phyloP scores from a whole-genome alignment of 768 basidiomycete species.

The Lentinula raphanica region DNA sequence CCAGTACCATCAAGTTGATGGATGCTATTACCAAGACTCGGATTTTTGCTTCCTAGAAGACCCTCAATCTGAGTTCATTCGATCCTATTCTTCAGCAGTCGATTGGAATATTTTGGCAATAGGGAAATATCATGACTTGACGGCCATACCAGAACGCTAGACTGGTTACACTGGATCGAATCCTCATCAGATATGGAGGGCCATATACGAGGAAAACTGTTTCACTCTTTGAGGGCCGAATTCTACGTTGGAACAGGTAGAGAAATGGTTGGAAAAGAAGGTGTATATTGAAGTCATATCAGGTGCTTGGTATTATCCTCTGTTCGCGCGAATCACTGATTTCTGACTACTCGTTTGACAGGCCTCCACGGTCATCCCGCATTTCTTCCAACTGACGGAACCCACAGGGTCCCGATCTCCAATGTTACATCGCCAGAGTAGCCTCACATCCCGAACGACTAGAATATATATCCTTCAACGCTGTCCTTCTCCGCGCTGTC shows the following conservation, averaged over 20 bases:
- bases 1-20: constrained; percentile 65
- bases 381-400: neutral
- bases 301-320: constrained; percentile 42
- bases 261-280: constrained; percentile 86
- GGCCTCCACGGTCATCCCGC: too few species aligned
- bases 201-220: constrained; percentile 99
- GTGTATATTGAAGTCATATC: constrained; percentile 97
- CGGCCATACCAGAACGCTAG: constrained; percentile 89
- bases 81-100: too few species aligned
- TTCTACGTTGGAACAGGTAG: constrained; percentile 44
- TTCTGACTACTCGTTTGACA: neutral
- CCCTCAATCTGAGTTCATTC: constrained; percentile 52
- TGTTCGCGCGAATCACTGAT: too few species aligned
- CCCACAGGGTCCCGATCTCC: constrained; percentile 56
- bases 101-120: constrained; percentile 37
- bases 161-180: constrained; percentile 91
- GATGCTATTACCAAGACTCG: constrained; percentile 90
- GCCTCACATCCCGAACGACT: constrained; percentile 84
- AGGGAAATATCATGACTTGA: constrained; percentile 92
- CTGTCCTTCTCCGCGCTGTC: constrained; percentile 66
- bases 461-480: constrained; percentile 79
- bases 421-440: constrained; percentile 72
- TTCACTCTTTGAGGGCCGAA: constrained; percentile 88
- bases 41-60: constrained; percentile 99
- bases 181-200: constrained; percentile 83